These are phyloP conservation scores for Fusarium brachygibbosum DNA, from an alignment of 2,329 filamentous ascomycete genomes.

Conservation along the genomic window DNA sequence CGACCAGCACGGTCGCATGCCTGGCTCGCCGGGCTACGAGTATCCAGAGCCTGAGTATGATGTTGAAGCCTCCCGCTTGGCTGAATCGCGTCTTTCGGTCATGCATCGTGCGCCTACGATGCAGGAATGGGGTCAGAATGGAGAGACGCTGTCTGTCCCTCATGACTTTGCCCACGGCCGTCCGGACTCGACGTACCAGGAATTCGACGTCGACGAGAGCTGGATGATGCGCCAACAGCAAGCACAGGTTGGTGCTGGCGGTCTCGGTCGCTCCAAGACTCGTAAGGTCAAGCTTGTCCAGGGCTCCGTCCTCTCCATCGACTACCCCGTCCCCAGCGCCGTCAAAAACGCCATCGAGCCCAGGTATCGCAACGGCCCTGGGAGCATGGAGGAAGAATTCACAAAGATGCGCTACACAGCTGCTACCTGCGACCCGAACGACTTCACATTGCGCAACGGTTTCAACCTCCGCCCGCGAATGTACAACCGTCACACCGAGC, in stretches of 20 bases:
- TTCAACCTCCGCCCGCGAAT: slow-evolving; percentile 47
- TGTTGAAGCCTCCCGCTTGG: slow-evolving; percentile 34
- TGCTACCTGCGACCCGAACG: slow-evolving; percentile 47
- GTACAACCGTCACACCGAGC: slow-evolving; percentile 47
- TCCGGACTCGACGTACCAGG: slow-evolving; percentile 41
- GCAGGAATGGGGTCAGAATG: slow-evolving; percentile 33
- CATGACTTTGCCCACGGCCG: slow-evolving; percentile 37
- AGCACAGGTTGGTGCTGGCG: slow-evolving; percentile 16
- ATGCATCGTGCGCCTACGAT: slow-evolving; percentile 36
- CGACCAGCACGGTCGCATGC: slow-evolving; percentile 18
- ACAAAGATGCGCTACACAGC: slow-evolving; percentile 48
- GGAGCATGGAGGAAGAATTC: slow-evolving; percentile 43
- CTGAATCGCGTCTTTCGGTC: slow-evolving; percentile 35
- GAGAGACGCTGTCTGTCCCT: slow-evolving; percentile 28
- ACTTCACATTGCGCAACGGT: slow-evolving; percentile 45
- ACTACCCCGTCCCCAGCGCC: slow-evolving; percentile 47
- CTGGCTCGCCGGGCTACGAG: slow-evolving; percentile 30
- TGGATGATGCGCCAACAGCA: slow-evolving; percentile 46
- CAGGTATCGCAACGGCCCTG: slow-evolving; percentile 37
- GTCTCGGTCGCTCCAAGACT: slow-evolving; percentile 43
- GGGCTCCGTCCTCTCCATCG: slow-evolving; percentile 46
- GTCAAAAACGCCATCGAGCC: slow-evolving; percentile 46
- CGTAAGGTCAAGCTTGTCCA: slow-evolving; percentile 47
- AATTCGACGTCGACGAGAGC: slow-evolving; percentile 42
- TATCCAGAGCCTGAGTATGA: slow-evolving; percentile 37